These are phyloP conservation scores for Mycena kentingensis DNA, from an alignment of 768 basidiomycete species.

Conservation along the genomic window DNA sequence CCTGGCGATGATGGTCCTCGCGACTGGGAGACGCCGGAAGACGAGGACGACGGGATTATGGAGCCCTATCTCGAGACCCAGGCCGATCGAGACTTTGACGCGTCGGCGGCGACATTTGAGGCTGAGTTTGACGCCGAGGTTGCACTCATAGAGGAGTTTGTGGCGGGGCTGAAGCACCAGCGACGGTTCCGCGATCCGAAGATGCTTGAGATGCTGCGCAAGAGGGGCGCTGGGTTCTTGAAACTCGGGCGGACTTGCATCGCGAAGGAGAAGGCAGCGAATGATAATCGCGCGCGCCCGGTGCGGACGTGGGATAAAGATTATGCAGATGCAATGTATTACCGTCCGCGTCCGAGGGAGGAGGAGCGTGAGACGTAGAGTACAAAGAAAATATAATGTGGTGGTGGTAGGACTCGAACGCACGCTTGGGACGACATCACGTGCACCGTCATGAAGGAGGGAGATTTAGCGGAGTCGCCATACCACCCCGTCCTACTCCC, in stretches of 20 bases:
- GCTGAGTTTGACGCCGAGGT: neutral
- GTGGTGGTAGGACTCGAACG: no score
- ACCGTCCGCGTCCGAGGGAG: neutral
- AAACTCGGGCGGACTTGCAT: neutral
- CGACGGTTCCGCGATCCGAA: slow-evolving; percentile 1
- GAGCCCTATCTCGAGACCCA: neutral
- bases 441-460: no score
- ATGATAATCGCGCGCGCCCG: neutral
- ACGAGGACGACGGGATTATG: neutral
- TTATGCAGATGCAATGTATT: neutral
- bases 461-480: no score
- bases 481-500: no score
- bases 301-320: neutral
- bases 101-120: slow-evolving; percentile 1
- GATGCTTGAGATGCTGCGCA: slow-evolving; percentile 2
- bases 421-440: no score
- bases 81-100: neutral
- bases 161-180: slow-evolving; percentile 9
- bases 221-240: neutral
- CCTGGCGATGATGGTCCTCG: neutral
- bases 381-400: no score
- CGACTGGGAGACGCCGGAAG: neutral
- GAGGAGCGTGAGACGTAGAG: no score
- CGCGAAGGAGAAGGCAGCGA: neutral
- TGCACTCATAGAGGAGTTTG: slow-evolving; percentile 1